Conservation (phyloP, 2,329 filamentous ascomycete species). For the Knufia fluminis region DNA sequence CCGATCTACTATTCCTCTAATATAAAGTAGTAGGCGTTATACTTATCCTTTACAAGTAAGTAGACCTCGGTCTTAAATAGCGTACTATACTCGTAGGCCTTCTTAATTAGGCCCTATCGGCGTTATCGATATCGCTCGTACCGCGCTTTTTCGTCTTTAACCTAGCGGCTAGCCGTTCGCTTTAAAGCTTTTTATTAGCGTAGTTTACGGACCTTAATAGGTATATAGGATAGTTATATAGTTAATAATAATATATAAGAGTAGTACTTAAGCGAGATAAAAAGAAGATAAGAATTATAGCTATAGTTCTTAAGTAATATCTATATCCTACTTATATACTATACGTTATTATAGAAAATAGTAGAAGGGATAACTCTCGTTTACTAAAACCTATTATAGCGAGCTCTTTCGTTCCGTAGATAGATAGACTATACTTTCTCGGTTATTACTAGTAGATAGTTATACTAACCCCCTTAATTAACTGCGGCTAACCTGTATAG, state of each 20-base stretch:
- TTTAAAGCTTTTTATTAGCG: conserved; percentile 1
- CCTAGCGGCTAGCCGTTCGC: background rate
- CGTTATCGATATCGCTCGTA: background rate
- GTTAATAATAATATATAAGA: conserved; percentile 3
- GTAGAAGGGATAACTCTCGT: conserved; percentile 1
- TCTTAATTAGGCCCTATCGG: background rate
- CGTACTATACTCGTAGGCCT: background rate
- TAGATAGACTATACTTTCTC: conserved; percentile 1
- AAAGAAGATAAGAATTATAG: background rate
- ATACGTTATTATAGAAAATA: conserved; percentile 1
- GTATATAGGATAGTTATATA: background rate
- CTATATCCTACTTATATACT: conserved; percentile 1
- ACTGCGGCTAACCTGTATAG: conserved; percentile 3
- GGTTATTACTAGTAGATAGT: conserved; percentile 3
- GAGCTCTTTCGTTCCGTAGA: background rate
- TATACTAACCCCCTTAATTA: conserved; percentile 4
- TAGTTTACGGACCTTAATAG: background rate
- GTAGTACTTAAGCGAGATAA: background rate
- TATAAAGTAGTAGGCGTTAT: conserved; percentile 3
- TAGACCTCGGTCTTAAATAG: conserved; percentile 1
- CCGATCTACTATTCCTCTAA: conserved; percentile 3
- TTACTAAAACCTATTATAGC: conserved; percentile 1
- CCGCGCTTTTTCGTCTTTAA: conserved; percentile 4
- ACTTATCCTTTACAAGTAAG: conserved; percentile 2
- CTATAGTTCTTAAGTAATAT: conserved; percentile 4